Evolutionary conservation across 2,329 filamentous ascomycete species (phyloP).

Genomic region (Magnaporthiopsis incrustans): DNA sequence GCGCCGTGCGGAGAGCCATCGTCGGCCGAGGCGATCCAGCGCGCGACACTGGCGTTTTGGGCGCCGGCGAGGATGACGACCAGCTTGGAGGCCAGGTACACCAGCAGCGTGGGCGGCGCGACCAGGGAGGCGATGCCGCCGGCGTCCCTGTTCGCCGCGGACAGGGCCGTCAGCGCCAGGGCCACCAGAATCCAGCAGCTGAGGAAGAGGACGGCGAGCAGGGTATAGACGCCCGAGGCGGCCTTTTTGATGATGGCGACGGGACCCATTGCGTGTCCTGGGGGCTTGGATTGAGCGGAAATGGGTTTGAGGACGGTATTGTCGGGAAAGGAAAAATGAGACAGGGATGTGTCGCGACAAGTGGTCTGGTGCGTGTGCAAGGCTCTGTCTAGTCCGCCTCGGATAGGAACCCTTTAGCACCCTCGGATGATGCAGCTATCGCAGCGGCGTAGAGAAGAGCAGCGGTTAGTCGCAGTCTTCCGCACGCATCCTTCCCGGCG

Average conservation of each 20-base stretch:
- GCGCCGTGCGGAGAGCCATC: slow-evolving; percentile 1
- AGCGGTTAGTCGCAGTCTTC: background rate
- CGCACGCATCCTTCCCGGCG: background rate
- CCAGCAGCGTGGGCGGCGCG: background rate
- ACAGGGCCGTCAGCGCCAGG: background rate
- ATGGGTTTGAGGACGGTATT: no score
- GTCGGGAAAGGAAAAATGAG: no score
- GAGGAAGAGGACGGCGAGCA: background rate
- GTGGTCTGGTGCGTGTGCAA: background rate
- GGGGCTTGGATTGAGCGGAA: no score
- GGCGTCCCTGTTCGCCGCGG: background rate
- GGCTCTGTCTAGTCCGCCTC: background rate
- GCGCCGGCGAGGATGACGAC: background rate
- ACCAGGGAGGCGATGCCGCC: background rate
- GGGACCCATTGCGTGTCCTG: background rate
- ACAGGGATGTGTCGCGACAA: no score
- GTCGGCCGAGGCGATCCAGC: slow-evolving; percentile 1
- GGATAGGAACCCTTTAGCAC: background rate
- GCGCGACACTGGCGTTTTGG: background rate
- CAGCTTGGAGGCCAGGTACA: background rate
- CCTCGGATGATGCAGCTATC: background rate
- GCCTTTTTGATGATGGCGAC: background rate
- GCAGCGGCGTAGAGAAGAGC: background rate
- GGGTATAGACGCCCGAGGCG: background rate
- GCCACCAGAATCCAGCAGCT: background rate